These are phyloP conservation scores for Paraleonurus japonicus DNA, from an alignment of 257 asterid genomes.

Conservation along the genomic window DNA sequence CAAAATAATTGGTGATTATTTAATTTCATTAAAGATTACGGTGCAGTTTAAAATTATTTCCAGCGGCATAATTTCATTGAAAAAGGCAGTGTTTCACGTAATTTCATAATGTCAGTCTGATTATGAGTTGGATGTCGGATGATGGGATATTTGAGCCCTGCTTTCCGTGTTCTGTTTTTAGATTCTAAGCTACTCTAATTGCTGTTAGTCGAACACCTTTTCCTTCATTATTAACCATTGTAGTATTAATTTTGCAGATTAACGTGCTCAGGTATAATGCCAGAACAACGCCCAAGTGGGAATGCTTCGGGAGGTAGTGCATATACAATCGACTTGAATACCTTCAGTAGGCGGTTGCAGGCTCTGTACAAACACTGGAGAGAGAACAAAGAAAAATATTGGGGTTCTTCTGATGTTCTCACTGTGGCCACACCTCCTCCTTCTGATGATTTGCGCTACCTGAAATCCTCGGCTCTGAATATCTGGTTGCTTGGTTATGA, in stretches of 20 bases:
- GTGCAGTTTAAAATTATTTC: not conserved
- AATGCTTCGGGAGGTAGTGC: conserved; percentile 27
- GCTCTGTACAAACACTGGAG: conserved; percentile 57
- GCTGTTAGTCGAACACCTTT: not conserved
- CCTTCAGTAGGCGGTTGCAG: conserved; percentile 46
- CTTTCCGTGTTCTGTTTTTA: not conserved
- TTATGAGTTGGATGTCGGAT: not conserved
- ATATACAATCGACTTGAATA: conserved; percentile 43
- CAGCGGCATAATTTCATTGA: not conserved
- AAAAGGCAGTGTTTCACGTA: not conserved
- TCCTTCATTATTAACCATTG: not conserved
- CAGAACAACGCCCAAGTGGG: conserved; percentile 12
- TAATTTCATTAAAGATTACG: not conserved
- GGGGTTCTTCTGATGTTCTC: conserved; percentile 60
- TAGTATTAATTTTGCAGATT: not conserved
- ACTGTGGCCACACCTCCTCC: conserved; percentile 63
- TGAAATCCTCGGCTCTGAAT: conserved; percentile 62
- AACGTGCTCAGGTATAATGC: not conserved
- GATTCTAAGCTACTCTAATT: not conserved
- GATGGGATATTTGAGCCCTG: too few relatives aligned
- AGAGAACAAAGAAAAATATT: conserved; percentile 38
- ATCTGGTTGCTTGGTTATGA: conserved; percentile 77
- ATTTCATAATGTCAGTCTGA: too few relatives aligned
- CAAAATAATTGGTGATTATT: not conserved
- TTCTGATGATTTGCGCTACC: conserved; percentile 67